phyloP scores from a whole-genome alignment of 257 asterid genomes.

The Solanum dulcamara region DNA sequence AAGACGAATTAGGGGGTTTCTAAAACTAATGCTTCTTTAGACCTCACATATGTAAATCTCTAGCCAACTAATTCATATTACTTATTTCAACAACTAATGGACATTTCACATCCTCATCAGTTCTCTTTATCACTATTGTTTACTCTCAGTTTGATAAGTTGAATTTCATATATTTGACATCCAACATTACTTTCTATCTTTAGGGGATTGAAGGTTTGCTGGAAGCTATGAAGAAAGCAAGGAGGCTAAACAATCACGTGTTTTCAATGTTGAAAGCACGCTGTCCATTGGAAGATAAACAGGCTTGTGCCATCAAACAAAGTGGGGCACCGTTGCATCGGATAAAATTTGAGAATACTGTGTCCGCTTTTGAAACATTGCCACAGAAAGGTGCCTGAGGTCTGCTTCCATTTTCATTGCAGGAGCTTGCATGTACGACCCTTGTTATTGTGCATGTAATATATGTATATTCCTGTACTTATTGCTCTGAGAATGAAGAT shows the following conservation, averaged over 20 bases:
- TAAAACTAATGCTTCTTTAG: neutral
- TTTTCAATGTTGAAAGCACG: constrained; percentile 93
- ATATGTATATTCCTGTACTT: neutral
- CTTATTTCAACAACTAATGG: neutral
- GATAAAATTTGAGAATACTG: constrained; percentile 80
- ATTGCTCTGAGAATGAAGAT: neutral
- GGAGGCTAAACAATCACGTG: constrained; percentile 78
- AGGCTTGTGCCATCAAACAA: constrained; percentile 92
- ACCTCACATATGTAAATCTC: neutral
- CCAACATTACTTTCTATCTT: neutral
- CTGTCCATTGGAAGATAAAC: constrained; percentile 95
- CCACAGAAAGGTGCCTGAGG: constrained; percentile 84
- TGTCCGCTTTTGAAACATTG: constrained; percentile 89
- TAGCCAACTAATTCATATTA: neutral
- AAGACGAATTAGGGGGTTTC: neutral
- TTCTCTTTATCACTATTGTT: neutral
- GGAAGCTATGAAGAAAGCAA: constrained; percentile 92
- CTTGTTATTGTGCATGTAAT: neutral
- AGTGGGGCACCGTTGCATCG: constrained; percentile 91
- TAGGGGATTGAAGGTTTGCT: constrained; percentile 54
- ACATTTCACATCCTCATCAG: neutral
- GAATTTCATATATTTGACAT: neutral
- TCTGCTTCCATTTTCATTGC: neutral
- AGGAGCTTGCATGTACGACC: neutral
- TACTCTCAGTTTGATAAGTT: neutral